These are phyloP conservation scores for Scedosporium boydii DNA, from an alignment of 2,329 filamentous ascomycete genomes.

Conservation along the genomic window DNA sequence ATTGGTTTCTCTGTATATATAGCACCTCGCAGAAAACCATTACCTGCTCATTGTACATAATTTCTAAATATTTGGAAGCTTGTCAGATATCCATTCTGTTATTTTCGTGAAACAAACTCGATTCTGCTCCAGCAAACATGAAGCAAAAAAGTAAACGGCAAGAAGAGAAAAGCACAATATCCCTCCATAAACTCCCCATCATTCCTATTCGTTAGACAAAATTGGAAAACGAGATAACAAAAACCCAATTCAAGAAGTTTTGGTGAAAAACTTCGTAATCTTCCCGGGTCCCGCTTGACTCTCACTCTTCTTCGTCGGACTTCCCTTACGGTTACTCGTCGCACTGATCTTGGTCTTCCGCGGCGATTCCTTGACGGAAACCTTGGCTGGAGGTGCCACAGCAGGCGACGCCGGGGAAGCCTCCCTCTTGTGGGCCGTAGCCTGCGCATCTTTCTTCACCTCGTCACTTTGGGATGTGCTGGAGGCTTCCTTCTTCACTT, in stretches of 20 bases:
- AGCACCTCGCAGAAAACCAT: not conserved
- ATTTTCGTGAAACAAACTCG: not conserved
- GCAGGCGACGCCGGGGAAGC: not conserved
- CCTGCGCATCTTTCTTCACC: not conserved
- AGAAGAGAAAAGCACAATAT: not conserved
- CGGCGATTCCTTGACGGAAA: not conserved
- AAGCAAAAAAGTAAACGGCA: not conserved
- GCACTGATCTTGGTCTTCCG: slow-evolving; percentile 1
- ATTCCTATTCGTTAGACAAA: not conserved
- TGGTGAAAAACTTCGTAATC: slow-evolving; percentile 6
- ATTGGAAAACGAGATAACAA: too few relatives aligned
- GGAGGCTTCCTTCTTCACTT: not conserved
- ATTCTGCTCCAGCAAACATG: not conserved
- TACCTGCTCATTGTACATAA: not conserved
- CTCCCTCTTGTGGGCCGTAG: not conserved
- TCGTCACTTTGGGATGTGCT: not conserved
- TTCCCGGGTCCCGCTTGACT: not conserved
- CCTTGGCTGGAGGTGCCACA: not conserved
- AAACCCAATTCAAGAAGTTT: not conserved
- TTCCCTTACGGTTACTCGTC: not conserved
- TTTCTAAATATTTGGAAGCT: not conserved
- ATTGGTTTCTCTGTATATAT: slow-evolving; percentile 2
- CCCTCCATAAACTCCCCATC: not conserved
- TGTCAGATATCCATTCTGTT: not conserved
- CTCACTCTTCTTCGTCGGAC: not conserved